A percentile compares a stretch with the other conserved stretches of the same genome.
These are phyloP conservation scores for Capsicum rhomboideum DNA, from an alignment of 257 asterid genomes.

Conservation along the genomic window DNA sequence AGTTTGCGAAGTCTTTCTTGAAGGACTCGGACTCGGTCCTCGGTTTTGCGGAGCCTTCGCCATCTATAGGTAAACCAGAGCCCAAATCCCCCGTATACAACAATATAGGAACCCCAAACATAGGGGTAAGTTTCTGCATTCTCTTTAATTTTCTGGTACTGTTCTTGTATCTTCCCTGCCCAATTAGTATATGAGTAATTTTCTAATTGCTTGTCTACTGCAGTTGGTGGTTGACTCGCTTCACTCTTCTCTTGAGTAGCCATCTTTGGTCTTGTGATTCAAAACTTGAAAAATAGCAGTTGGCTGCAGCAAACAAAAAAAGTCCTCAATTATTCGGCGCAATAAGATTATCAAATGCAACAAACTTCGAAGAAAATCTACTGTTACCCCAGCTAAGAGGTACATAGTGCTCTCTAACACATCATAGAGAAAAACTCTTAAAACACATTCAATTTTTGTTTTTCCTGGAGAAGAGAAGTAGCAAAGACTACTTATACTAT, in stretches of 20 bases:
- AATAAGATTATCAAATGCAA: background rate
- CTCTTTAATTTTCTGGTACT: conserved; percentile 38
- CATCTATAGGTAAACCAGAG: conserved; percentile 72
- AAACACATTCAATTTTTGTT: background rate
- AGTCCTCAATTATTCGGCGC: background rate
- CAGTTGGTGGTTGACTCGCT: conserved; percentile 15
- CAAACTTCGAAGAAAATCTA: background rate
- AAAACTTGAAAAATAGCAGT: background rate
- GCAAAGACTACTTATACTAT: background rate
- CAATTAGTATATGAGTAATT: conserved; percentile 19
- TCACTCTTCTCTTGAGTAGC: conserved; percentile 29
- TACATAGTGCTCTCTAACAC: background rate
- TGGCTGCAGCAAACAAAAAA: background rate
- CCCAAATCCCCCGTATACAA: conserved; percentile 73
- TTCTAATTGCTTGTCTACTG: conserved; percentile 21
- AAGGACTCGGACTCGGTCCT: conserved; percentile 67
- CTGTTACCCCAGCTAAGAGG: background rate
- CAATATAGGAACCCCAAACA: conserved; percentile 81
- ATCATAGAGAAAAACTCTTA: background rate
- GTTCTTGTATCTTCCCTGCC: conserved; percentile 35
- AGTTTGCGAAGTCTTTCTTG: conserved; percentile 56
- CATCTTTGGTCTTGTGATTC: conserved; percentile 14
- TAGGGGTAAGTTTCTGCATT: conserved; percentile 83
- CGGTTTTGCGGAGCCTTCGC: conserved; percentile 67
- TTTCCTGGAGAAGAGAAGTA: background rate